Evolutionary conservation across 2,329 filamentous ascomycete species (phyloP).

Genomic region (Capronia americana): DNA sequence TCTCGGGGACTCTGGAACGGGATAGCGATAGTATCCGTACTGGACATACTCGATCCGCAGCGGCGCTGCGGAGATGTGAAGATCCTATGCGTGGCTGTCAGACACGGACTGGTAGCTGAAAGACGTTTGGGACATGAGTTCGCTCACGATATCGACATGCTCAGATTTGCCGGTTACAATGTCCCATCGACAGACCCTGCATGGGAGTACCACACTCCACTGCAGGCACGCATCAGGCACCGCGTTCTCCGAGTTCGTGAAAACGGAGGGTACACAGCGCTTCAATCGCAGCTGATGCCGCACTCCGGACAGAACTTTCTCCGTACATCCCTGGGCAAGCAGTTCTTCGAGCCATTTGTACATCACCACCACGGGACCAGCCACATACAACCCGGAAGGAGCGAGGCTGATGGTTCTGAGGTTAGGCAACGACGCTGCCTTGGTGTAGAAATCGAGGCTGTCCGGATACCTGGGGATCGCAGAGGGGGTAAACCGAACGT

Average conservation of each 20-base stretch:
- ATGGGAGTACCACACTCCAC: background rate
- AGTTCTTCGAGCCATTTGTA: slow-evolving; percentile 6
- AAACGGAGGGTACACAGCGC: background rate
- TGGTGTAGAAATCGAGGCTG: background rate
- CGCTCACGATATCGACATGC: background rate
- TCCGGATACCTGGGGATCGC: background rate
- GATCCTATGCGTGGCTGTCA: background rate
- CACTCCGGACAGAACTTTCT: background rate
- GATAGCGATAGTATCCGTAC: background rate
- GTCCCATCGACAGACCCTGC: background rate
- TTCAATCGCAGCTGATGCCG: background rate
- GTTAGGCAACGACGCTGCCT: background rate
- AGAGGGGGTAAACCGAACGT: background rate
- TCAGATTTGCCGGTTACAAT: background rate
- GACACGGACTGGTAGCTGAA: background rate
- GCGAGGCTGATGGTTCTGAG: background rate
- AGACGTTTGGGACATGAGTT: background rate
- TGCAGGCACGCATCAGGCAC: background rate
- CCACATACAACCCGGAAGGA: background rate
- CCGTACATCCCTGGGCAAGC: background rate
- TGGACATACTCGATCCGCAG: background rate
- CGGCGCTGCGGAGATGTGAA: background rate
- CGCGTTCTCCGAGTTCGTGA: background rate
- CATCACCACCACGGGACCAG: background rate
- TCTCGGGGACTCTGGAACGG: background rate